These are phyloP conservation scores for Amauroascus niger DNA, from an alignment of 2,329 filamentous ascomycete species.

Conservation along the genomic window DNA sequence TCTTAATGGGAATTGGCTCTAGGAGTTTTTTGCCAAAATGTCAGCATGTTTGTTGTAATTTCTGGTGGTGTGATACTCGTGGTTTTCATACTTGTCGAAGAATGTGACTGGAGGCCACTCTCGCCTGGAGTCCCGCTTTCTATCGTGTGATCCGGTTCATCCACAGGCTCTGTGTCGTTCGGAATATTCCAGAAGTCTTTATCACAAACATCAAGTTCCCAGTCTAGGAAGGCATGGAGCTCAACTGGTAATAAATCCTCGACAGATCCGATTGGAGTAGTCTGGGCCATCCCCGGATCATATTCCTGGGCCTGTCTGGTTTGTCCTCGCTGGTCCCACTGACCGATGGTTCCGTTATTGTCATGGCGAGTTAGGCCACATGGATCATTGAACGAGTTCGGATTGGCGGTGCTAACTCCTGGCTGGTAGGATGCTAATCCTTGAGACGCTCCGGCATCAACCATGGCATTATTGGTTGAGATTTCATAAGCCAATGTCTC, in stretches of 20 bases:
- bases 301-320: background rate
- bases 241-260: background rate
- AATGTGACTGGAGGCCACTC: background rate
- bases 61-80: background rate
- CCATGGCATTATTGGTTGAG: background rate
- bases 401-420: background rate
- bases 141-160: background rate
- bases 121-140: background rate
- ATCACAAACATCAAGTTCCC: background rate
- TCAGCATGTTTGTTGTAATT: background rate
- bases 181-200: background rate
- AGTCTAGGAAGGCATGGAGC: background rate
- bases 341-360: background rate
- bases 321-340: background rate
- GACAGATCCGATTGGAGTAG: background rate
- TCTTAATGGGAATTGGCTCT: constrained; percentile 4
- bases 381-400: background rate
- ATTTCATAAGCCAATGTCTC: background rate
- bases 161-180: background rate
- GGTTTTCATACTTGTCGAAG: background rate
- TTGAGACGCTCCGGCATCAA: background rate
- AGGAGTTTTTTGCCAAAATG: background rate
- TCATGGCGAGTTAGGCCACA: background rate
- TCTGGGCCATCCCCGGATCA: background rate
- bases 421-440: background rate